phyloP scores from a whole-genome alignment of 2,329 filamentous ascomycete genomes.

The Paramyrothecium roridum region DNA sequence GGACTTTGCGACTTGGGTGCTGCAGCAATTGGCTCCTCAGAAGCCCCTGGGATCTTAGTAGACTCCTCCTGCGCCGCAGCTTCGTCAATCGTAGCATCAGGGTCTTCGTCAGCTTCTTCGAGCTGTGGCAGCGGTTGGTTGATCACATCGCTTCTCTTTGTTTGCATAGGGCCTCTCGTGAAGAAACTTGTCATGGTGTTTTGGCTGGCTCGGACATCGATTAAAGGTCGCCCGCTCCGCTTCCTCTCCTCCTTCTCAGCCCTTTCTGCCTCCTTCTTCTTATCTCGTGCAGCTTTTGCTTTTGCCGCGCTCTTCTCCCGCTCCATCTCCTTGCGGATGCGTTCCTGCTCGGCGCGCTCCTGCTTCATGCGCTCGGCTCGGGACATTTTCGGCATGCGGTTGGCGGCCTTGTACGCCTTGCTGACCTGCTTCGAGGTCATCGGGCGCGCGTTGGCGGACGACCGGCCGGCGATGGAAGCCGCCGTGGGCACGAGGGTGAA shows the following conservation, averaged over 20 bases:
- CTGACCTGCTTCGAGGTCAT: conserved; percentile 41
- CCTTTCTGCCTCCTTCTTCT: conserved; percentile 52
- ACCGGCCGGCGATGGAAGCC: conserved; percentile 13
- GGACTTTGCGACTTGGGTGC: no score
- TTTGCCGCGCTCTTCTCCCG: conserved; percentile 44
- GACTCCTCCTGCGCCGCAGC: no score
- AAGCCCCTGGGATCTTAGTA: no score
- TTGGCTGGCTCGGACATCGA: conserved; percentile 55
- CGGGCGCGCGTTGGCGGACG: conserved; percentile 19
- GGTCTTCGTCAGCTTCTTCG: neutral
- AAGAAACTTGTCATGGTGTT: conserved; percentile 54
- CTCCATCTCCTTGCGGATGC: conserved; percentile 50
- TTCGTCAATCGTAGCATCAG: no score
- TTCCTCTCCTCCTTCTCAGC: conserved; percentile 47
- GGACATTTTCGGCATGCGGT: conserved; percentile 31
- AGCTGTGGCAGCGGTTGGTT: neutral
- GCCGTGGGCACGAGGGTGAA: conserved; percentile 40
- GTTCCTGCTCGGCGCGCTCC: conserved; percentile 48
- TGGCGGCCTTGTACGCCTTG: conserved; percentile 33
- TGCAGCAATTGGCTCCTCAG: no score
- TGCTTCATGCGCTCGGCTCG: conserved; percentile 33
- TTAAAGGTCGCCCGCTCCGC: conserved; percentile 49
- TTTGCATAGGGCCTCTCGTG: conserved; percentile 24
- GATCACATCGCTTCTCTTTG: conserved; percentile 23
- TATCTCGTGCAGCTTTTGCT: conserved; percentile 49